Percentiles rank a stretch among this genome's conserved stretches.
phyloP scores from a whole-genome alignment of 1,284 basidiomycete genomes.

The Marasmius fiardii region DNA sequence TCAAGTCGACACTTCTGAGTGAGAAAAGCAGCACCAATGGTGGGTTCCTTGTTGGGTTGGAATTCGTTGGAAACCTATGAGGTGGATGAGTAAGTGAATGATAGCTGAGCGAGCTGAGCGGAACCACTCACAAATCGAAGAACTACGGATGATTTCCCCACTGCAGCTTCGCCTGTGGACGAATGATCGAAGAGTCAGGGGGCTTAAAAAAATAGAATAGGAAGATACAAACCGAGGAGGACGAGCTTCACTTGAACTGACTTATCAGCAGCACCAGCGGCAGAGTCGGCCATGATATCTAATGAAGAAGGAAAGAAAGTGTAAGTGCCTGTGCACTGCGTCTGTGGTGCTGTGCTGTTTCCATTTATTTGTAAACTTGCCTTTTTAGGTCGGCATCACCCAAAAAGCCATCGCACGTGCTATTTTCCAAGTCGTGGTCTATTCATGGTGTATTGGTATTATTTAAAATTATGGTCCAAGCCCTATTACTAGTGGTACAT shows the following conservation, averaged over 20 bases:
- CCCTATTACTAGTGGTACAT: neutral
- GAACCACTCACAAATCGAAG: constrained; percentile 85
- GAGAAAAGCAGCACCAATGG: constrained; percentile 94
- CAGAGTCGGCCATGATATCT: constrained; percentile 59
- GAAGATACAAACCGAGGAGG: constrained; percentile 61
- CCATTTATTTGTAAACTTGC: constrained; percentile 6
- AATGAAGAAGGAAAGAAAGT: constrained; percentile 17
- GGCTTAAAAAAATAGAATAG: neutral
- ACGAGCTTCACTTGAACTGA: constrained; percentile 91
- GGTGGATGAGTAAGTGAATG: constrained; percentile 1
- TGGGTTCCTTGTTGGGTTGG: constrained; percentile 96
- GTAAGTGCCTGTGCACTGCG: constrained; percentile 17
- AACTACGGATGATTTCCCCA: constrained; percentile 99
- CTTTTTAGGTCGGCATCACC: neutral
- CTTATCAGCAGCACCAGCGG: constrained; percentile 73
- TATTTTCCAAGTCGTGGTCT: too few relatives aligned
- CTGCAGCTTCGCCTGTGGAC: constrained; percentile 88
- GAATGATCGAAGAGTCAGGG: constrained; percentile 4
- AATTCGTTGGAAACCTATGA: constrained; percentile 87
- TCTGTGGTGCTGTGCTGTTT: constrained; percentile 20
- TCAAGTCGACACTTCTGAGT: constrained; percentile 91
- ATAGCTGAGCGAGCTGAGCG: neutral
- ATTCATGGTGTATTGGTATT: neutral
- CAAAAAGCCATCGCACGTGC: neutral
- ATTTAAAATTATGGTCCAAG: neutral